Percentiles rank a stretch among this genome's conserved stretches.
Conservation (phyloP, 1,284 basidiomycete species). For the Volvariella volvacea region DNA sequence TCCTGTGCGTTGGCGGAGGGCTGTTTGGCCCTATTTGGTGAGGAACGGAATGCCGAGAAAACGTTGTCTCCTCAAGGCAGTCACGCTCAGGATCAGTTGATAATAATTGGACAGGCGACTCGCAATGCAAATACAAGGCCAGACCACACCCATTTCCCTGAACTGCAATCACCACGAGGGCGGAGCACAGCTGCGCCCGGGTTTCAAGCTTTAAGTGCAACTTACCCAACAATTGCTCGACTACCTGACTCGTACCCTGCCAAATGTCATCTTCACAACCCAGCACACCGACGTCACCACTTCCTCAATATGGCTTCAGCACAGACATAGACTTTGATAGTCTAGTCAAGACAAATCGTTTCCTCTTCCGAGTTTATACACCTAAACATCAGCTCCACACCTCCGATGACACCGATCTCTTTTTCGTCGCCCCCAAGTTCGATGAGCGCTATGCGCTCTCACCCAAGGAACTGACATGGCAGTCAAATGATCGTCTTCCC, state of each 20-base stretch:
- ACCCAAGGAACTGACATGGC: slow-evolving; percentile 27
- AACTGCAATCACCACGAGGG: no score
- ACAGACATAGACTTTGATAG: slow-evolving; percentile 52
- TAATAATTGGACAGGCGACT: no score
- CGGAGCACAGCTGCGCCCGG: no score
- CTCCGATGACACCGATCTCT: slow-evolving; percentile 47
- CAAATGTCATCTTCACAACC: slow-evolving; percentile 14
- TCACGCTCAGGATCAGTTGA: no score
- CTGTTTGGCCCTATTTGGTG: no score
- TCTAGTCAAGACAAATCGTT: slow-evolving; percentile 56
- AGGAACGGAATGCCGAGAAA: background rate
- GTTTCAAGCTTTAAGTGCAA: no score
- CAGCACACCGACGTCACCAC: slow-evolving; percentile 16
- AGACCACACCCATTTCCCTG: background rate
- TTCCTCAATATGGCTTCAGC: slow-evolving; percentile 71
- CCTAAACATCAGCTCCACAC: slow-evolving; percentile 52
- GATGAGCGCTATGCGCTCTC: slow-evolving; percentile 39
- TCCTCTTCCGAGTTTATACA: slow-evolving; percentile 72
- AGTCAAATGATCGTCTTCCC: slow-evolving; percentile 21
- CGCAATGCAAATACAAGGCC: no score
- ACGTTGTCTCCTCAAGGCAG: slow-evolving; percentile 1
- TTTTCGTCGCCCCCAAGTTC: slow-evolving; percentile 60
- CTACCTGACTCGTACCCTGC: background rate
- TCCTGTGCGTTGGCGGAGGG: no score
- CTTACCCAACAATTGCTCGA: no score